Base-by-base conservation (phyloP, 257 asterid genomes). In the Ilex aquifolium region DNA sequence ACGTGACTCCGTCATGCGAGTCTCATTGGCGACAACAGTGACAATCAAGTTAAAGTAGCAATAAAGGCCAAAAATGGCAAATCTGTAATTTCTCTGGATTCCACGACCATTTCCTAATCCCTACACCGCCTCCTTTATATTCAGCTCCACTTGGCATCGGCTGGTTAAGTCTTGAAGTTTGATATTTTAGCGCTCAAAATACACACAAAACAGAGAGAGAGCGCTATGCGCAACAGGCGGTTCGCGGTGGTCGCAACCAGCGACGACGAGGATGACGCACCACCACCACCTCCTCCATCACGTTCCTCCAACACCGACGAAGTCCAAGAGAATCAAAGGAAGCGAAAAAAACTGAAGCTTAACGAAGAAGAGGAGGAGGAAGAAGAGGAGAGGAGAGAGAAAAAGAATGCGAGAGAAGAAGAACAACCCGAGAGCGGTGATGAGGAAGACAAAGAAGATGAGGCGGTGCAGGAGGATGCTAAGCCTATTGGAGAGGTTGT, bases 401-500 rank as follows among this genome's bases (percentile, higher is more conserved):
- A 10, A 71, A 66, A 2, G 77, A 71, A 30, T 30, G n/a, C 10
- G 67, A 53, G 21, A 51, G 42, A 36, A 36, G 40, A 3, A 4
- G 42, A 36, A 36, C 42, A 36, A 8, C 8, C 42, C 42, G 5
- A 4, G 50, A 48, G 56, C 42, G 7, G 42, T 8, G 67, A 66
- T 40, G 67, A 44, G 62, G 7, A 71, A 65, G 51, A 64, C 46
- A 31, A 60, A 53, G 61, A 57, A 56, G 87, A 76, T 15, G 88
- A 74, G 44, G 74, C 65, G 68, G 80, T 63, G 44, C 80, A 68
- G 36, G 62, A 65, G 62, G 95, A 83, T 31, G 98, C 94, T 13
- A 70, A 63, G 63, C 91, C 98, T 44, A 12, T 91, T 51, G 98
- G 97, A 4, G 82, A 85, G 14, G 81, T 64, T 50, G 52, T 82